These are phyloP conservation scores for Oryza longistaminata DNA, from an alignment of 176 grass and related monocot genomes.

Conservation along the genomic window DNA sequence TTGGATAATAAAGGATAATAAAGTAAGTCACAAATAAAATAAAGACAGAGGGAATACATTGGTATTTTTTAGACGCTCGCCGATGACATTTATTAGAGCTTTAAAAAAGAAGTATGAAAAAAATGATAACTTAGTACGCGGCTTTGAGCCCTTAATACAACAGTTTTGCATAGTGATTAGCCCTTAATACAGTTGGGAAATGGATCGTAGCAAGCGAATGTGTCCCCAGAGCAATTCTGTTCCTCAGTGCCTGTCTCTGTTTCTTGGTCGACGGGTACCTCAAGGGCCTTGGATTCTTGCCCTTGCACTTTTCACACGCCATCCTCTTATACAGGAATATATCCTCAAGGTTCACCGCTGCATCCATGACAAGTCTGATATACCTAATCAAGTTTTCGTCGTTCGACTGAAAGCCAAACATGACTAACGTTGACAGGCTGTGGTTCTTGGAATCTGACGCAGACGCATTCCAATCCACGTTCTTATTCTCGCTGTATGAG, in stretches of 20 bases:
- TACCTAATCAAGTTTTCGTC: not conserved
- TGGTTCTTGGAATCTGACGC: not conserved
- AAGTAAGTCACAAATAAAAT: too few relatives aligned
- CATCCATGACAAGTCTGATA: not conserved
- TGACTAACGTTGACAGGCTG: not conserved
- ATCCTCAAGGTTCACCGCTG: not conserved
- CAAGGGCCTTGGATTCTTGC: not conserved
- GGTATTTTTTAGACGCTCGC: too few relatives aligned
- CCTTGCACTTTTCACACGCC: not conserved
- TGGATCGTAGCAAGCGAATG: not conserved
- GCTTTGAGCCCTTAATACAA: not conserved
- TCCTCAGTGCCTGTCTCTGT: not conserved
- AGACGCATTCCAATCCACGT: not conserved
- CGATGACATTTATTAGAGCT: too few relatives aligned
- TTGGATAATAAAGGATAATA: too few relatives aligned
- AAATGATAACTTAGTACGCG: too few relatives aligned
- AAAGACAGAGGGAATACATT: too few relatives aligned
- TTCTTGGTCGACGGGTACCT: slow-evolving; percentile 3
- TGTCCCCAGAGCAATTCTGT: not conserved
- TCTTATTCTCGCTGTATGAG: not conserved
- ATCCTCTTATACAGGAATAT: not conserved
- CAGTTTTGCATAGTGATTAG: not conserved
- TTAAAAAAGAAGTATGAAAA: too few relatives aligned
- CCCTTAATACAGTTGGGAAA: not conserved
- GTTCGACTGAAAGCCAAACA: not conserved